Evolutionary conservation across 306 rosid species (phyloP).

Genomic region (Ormosia semicastrata): DNA sequence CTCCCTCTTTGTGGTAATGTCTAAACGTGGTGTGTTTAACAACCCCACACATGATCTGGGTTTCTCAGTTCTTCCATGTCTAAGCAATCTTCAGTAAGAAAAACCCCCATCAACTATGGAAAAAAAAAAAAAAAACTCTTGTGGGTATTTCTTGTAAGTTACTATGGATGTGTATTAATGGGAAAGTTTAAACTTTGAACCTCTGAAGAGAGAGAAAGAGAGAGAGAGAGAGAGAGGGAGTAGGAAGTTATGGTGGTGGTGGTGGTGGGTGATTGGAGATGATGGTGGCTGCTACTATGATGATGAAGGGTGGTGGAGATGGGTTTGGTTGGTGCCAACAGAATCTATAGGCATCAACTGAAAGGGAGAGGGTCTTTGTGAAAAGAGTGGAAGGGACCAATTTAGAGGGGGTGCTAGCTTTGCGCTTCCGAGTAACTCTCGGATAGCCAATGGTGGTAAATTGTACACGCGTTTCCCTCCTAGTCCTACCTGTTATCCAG

Average conservation of each 20-base stretch:
- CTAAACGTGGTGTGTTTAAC: background rate
- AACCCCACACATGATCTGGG: background rate
- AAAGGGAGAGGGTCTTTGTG: background rate
- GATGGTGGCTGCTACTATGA: background rate
- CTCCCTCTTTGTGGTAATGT: background rate
- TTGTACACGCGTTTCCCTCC: background rate
- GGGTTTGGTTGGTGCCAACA: background rate
- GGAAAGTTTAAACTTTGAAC: background rate
- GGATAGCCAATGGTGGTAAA: constrained; percentile 19
- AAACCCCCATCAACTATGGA: background rate
- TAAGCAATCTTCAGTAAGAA: background rate
- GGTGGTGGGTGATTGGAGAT: background rate
- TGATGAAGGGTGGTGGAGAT: constrained; percentile 5
- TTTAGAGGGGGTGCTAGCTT: constrained; percentile 21
- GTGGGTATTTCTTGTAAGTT: background rate
- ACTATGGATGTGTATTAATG: background rate
- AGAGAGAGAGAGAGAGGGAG: background rate
- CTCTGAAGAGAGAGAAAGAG: background rate
- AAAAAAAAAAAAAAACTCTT: background rate
- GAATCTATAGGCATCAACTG: background rate
- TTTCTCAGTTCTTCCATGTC: background rate
- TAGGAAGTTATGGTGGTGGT: background rate
- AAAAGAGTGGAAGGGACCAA: background rate
- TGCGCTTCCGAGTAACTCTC: constrained; percentile 24
- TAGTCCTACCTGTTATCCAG: background rate